Evolutionary conservation across 148 eudicot genomes (phyloP).

Genomic region (Arctostaphylos glauca): DNA sequence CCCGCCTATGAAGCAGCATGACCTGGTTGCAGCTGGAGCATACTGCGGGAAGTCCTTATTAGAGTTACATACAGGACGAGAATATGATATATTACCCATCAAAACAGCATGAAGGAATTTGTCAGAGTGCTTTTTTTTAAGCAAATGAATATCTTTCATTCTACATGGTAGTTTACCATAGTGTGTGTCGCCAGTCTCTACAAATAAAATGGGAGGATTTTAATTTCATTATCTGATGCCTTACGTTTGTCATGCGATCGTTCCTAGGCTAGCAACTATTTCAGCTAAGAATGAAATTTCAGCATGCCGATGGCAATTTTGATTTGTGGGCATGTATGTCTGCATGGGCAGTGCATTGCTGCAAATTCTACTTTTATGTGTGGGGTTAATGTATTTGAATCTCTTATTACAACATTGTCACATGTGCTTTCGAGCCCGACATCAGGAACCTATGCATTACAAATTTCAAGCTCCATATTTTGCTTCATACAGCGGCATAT

Average conservation of each 20-base stretch:
- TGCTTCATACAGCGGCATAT: neutral
- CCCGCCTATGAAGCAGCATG: neutral
- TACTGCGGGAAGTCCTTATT: neutral
- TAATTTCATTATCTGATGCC: neutral
- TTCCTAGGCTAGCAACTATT: neutral
- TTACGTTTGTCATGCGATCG: neutral
- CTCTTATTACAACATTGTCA: neutral
- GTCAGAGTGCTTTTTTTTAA: neutral
- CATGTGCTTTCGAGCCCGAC: neutral
- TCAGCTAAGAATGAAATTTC: neutral
- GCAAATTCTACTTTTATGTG: neutral
- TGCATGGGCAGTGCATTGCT: neutral
- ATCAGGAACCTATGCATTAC: neutral
- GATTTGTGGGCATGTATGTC: neutral
- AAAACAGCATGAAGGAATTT: neutral
- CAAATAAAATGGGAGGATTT: neutral
- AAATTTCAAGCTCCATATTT: neutral
- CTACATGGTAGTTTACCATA: neutral
- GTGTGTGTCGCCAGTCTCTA: neutral
- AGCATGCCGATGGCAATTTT: too few relatives aligned
- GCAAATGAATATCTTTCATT: neutral
- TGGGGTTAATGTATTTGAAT: neutral
- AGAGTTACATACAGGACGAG: neutral
- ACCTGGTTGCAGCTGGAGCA: neutral
- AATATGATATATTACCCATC: neutral